Conservation (phyloP, 2,329 filamentous ascomycete genomes). For the Sporothrix curviconia region DNA sequence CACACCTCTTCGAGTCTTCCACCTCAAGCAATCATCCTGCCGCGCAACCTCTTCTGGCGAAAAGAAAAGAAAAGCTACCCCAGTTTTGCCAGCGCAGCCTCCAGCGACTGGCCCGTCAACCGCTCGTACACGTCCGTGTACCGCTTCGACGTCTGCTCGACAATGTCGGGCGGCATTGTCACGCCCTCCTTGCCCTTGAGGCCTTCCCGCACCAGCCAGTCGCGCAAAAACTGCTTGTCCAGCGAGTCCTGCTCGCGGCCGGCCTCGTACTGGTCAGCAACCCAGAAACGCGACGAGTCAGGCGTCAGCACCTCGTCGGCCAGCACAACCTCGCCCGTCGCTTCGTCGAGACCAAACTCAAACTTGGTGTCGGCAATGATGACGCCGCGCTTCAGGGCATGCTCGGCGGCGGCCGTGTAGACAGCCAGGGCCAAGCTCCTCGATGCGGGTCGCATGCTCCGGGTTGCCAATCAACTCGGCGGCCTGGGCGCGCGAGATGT, state of each 20-base stretch:
- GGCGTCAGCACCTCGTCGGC: slow-evolving; percentile 84
- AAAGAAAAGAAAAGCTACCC: too few species aligned
- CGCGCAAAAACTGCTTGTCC: slow-evolving; percentile 78
- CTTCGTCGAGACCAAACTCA: slow-evolving; percentile 61
- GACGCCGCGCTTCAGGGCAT: slow-evolving; percentile 60
- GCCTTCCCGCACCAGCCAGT: slow-evolving; percentile 70
- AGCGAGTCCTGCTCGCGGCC: slow-evolving; percentile 76
- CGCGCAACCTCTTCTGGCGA: neutral
- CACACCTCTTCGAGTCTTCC: neutral
- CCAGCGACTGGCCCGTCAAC: slow-evolving; percentile 52
- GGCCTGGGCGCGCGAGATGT: slow-evolving; percentile 67
- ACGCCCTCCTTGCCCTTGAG: slow-evolving; percentile 71
- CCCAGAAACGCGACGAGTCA: slow-evolving; percentile 83
- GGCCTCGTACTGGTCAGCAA: slow-evolving; percentile 61
- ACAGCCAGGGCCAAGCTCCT: slow-evolving; percentile 57
- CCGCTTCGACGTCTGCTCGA: slow-evolving; percentile 59
- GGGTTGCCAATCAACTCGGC: slow-evolving; percentile 56
- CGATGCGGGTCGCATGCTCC: slow-evolving; percentile 57
- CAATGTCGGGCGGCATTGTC: slow-evolving; percentile 64
- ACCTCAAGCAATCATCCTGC: neutral
- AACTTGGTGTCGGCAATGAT: slow-evolving; percentile 62
- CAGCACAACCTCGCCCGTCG: slow-evolving; percentile 61
- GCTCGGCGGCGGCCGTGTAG: slow-evolving; percentile 56
- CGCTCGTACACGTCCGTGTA: slow-evolving; percentile 71
- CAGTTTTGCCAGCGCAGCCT: slow-evolving; percentile 24